Conservation (phyloP, 495 filamentous ascomycete species). For the Penicillium paxilli region DNA sequence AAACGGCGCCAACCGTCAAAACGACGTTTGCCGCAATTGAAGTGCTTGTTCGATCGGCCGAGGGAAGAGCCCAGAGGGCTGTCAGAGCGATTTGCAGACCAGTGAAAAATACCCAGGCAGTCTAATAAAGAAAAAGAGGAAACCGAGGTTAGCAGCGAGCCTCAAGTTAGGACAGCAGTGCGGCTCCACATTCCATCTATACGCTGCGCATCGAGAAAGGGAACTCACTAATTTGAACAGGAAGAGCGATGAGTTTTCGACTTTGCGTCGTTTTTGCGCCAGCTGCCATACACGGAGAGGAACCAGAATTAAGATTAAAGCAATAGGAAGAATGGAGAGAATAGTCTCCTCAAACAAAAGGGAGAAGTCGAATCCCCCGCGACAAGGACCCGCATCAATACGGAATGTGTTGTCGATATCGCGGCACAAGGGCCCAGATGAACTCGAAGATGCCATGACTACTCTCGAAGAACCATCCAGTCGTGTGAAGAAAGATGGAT, state of each 20-base stretch:
- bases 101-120: constrained; percentile 38
- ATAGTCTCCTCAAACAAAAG: constrained; percentile 59
- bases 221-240: constrained; percentile 45
- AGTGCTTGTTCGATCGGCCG: constrained; percentile 30
- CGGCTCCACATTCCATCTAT: too few relatives aligned
- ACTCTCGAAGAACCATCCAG: constrained; percentile 24
- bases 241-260: constrained; percentile 37
- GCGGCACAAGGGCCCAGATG: constrained; percentile 26
- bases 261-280: constrained; percentile 44
- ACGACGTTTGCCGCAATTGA: constrained; percentile 51
- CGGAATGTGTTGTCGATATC: constrained; percentile 45
- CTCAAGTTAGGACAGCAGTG: too few relatives aligned
- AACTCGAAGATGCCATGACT: constrained; percentile 31
- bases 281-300: constrained; percentile 50
- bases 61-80: constrained; percentile 46
- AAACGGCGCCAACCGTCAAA: constrained; percentile 37
- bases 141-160: too few relatives aligned
- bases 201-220: neutral
- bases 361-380: constrained; percentile 61
- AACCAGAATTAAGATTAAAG: constrained; percentile 46
- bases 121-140: constrained; percentile 22
- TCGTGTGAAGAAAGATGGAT: constrained; percentile 9
- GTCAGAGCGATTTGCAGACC: constrained; percentile 48
- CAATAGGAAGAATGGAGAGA: constrained; percentile 49
- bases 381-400: constrained; percentile 42